phyloP scores from a whole-genome alignment of 257 asterid species.

The Thymus mandschuricus region DNA sequence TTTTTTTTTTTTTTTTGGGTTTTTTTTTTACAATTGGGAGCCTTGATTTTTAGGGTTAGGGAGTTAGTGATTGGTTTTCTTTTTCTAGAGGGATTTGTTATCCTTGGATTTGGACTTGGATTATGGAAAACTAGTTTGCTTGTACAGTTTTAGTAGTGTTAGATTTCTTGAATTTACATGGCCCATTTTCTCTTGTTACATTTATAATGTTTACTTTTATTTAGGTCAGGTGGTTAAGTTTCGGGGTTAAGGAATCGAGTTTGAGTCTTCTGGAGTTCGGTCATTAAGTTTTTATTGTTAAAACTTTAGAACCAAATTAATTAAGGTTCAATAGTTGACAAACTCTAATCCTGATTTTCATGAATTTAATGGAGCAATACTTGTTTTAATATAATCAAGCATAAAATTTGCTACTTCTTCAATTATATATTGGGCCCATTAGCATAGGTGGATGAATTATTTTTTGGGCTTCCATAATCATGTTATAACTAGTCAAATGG shows the following conservation, averaged over 20 bases:
- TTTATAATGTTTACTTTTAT: not conserved
- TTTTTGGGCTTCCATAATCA: too few relatives aligned
- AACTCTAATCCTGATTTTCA: not conserved
- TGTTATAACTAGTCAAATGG: too few relatives aligned
- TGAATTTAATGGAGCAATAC: not conserved
- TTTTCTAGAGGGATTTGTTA: slow-evolving; percentile 29
- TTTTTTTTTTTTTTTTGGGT: not conserved
- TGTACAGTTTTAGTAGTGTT: slow-evolving; percentile 67
- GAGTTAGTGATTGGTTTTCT: slow-evolving; percentile 36
- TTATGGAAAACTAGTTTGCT: slow-evolving; percentile 29
- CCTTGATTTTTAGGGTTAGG: slow-evolving; percentile 17
- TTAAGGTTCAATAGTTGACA: not conserved
- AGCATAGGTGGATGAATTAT: too few relatives aligned
- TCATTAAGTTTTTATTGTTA: too few relatives aligned
- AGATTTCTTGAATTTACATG: slow-evolving; percentile 25
- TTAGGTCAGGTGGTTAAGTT: too few relatives aligned
- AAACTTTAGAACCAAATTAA: too few relatives aligned
- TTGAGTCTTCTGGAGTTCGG: too few relatives aligned
- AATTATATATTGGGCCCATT: too few relatives aligned
- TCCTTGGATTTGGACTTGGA: slow-evolving; percentile 39
- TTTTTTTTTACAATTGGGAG: not conserved
- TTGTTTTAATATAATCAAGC: too few relatives aligned
- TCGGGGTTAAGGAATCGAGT: too few relatives aligned
- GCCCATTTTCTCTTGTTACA: slow-evolving; percentile 20
- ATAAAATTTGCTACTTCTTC: too few relatives aligned